A percentile compares a stretch with the other conserved stretches of the same genome.
Conservation (phyloP, 2,329 filamentous ascomycete species). For the Neocatenulostroma microsporum region DNA sequence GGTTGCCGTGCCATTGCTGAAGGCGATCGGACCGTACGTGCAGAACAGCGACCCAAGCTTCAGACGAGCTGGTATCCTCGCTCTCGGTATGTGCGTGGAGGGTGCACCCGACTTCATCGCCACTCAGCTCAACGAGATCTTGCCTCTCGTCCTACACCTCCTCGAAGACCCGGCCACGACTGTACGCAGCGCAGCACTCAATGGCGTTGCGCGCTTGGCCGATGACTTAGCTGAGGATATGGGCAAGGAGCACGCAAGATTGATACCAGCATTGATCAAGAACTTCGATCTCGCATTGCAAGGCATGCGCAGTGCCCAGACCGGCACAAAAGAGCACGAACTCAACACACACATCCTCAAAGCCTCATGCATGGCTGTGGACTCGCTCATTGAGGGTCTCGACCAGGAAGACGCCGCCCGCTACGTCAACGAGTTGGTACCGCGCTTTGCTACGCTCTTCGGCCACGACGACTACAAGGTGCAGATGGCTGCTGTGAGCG, state of each 20-base stretch:
- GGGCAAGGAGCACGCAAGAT: slow-evolving; percentile 70
- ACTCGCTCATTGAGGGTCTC: slow-evolving; percentile 80
- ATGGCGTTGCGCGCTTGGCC: slow-evolving; percentile 80
- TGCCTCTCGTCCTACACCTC: slow-evolving; percentile 75
- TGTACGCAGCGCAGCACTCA: slow-evolving; percentile 79
- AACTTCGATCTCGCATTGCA: slow-evolving; percentile 77
- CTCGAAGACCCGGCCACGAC: slow-evolving; percentile 75
- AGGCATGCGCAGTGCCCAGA: slow-evolving; percentile 49
- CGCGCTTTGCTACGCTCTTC: slow-evolving; percentile 76
- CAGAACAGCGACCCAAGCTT: slow-evolving; percentile 65
- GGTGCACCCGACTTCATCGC: slow-evolving; percentile 96
- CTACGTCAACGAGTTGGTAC: slow-evolving; percentile 76
- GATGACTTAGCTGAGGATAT: slow-evolving; percentile 92
- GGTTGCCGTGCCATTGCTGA: slow-evolving; percentile 84
- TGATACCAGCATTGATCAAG: slow-evolving; percentile 77
- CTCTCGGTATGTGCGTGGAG: slow-evolving; percentile 89
- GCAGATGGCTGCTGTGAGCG: slow-evolving; percentile 81
- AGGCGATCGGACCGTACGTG: slow-evolving; percentile 76
- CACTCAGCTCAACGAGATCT: slow-evolving; percentile 77
- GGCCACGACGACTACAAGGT: slow-evolving; percentile 78
- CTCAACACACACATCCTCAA: slow-evolving; percentile 80
- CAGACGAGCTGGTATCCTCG: slow-evolving; percentile 83
- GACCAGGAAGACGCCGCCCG: slow-evolving; percentile 71
- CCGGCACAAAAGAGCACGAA: slow-evolving; percentile 48
- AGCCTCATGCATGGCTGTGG: slow-evolving; percentile 80